Evolutionary conservation across 345 rosid species (phyloP).

Genomic region (Kernera saxatilis): DNA sequence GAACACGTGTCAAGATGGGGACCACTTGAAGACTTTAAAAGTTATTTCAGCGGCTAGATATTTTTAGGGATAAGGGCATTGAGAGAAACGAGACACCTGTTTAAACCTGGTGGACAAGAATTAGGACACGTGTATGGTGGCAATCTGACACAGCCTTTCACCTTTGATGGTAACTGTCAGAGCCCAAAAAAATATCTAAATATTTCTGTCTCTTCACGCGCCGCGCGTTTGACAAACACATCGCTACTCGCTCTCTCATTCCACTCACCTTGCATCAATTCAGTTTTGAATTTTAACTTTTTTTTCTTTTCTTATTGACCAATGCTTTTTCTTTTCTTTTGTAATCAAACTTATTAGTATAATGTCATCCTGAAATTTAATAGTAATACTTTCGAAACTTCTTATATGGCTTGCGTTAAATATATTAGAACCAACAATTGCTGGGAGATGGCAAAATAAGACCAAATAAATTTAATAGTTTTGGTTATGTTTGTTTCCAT

Average conservation of each 20-base stretch:
- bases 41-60: slow-evolving; percentile 18
- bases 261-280: not conserved
- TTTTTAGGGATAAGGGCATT: slow-evolving; percentile 15
- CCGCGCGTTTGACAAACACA: not conserved
- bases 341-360: not conserved
- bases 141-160: not conserved
- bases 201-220: slow-evolving; percentile 10
- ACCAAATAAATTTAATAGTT: not conserved
- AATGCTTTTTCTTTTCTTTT: not conserved
- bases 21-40: not conserved
- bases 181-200: slow-evolving; percentile 6
- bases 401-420: too few relatives aligned
- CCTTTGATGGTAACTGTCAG: slow-evolving; percentile 1
- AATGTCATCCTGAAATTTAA: too few relatives aligned
- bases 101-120: slow-evolving; percentile 11
- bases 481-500: not conserved
- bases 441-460: too few relatives aligned
- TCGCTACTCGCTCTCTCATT: slow-evolving; percentile 9
- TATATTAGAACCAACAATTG: too few relatives aligned
- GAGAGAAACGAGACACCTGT: slow-evolving; percentile 21
- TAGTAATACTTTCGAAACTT: too few relatives aligned
- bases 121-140: slow-evolving; percentile 28
- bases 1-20: slow-evolving; percentile 6
- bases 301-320: not conserved
- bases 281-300: not conserved